Evolutionary conservation across 1,284 basidiomycete species (phyloP).

Genomic region (Heterobasidion parviporum): DNA sequence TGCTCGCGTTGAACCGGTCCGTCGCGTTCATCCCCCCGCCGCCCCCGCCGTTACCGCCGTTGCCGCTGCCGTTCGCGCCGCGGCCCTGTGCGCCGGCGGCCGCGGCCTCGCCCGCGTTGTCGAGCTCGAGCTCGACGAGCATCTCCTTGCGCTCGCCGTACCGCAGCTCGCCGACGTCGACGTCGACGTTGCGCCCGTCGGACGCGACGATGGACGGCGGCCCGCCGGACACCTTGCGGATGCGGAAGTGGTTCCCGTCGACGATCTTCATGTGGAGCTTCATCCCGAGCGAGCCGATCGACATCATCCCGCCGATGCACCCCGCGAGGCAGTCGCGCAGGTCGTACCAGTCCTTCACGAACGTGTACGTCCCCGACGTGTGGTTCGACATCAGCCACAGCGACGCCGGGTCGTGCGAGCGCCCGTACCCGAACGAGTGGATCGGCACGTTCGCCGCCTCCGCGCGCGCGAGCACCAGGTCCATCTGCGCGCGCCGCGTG

Average conservation of each 20-base stretch:
- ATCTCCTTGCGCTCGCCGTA: constrained; percentile 93
- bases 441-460: constrained; percentile 96
- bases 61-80: constrained; percentile 14
- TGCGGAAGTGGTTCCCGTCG: constrained; percentile 76
- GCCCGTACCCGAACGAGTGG: constrained; percentile 94
- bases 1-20: constrained; percentile 72
- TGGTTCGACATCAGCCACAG: constrained; percentile 98
- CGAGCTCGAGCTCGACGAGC: constrained; percentile 87
- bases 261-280: constrained; percentile 88
- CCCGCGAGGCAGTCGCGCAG: constrained; percentile 85
- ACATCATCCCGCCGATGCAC: constrained; percentile 91
- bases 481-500: constrained; percentile 96
- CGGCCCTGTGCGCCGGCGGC: constrained; percentile 3
- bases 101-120: constrained; percentile 53
- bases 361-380: constrained; percentile 95
- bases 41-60: constrained; percentile 13
- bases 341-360: constrained; percentile 94
- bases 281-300: constrained; percentile 82
- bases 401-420: constrained; percentile 94
- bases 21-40: constrained; percentile 55
- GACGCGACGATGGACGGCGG: constrained; percentile 76
- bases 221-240: constrained; percentile 86
- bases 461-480: constrained; percentile 89
- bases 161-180: constrained; percentile 88
- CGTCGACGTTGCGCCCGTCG: constrained; percentile 88